phyloP scores from a whole-genome alignment of 2,329 filamentous ascomycete species.

The Cladosporium sp. region DNA sequence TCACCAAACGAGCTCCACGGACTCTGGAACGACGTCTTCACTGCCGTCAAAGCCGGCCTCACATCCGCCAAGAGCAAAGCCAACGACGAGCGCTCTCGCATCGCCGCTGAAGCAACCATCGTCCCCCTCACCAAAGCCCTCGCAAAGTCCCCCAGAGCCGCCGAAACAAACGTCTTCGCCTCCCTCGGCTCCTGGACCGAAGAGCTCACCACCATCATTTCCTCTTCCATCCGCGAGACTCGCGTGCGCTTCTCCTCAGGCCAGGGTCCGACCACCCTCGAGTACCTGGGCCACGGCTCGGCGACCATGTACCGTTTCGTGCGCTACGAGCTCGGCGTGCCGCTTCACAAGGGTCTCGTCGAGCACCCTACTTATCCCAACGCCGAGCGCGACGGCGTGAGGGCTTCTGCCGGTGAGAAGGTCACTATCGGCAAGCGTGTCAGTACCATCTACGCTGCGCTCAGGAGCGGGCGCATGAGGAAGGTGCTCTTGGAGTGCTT shows the following conservation, averaged over 20 bases:
- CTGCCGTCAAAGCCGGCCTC: conserved; percentile 20
- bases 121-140: conserved; percentile 18
- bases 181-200: conserved; percentile 9
- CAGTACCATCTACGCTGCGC: conserved; percentile 29
- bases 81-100: conserved; percentile 12
- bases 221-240: conserved; percentile 14
- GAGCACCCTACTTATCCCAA: conserved; percentile 28
- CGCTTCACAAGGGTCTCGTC: conserved; percentile 27
- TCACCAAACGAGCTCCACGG: conserved; percentile 6
- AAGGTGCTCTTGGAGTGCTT: conserved; percentile 23
- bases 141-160: neutral
- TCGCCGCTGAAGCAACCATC: conserved; percentile 19
- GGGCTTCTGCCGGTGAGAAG: conserved; percentile 20
- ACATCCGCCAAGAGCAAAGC: conserved; percentile 21
- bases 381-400: conserved; percentile 20
- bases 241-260: conserved; percentile 18
- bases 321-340: conserved; percentile 24
- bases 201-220: conserved; percentile 13
- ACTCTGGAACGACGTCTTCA: conserved; percentile 15
- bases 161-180: conserved; percentile 1
- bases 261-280: conserved; percentile 15
- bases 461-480: conserved; percentile 27
- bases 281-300: conserved; percentile 25
- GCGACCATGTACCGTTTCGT: conserved; percentile 28
- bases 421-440: conserved; percentile 26